Evolutionary conservation across 805 yeast species (phyloP).

Genomic region (Pichia manshurica): DNA sequence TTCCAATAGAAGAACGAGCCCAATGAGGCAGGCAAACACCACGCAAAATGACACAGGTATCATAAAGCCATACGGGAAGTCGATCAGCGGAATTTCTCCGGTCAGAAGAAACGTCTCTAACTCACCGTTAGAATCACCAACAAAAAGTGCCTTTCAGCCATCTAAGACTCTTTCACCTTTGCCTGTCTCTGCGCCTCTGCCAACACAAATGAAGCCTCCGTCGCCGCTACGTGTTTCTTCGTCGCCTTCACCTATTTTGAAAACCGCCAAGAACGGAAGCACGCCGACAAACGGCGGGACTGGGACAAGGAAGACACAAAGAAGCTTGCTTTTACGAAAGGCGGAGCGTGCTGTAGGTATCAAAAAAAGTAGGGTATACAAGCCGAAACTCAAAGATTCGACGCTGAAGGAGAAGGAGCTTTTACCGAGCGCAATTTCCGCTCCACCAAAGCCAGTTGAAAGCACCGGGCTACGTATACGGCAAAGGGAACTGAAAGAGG

Average conservation of each 20-base stretch:
- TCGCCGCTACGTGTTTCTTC: constrained; percentile 3
- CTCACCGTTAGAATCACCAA: neutral
- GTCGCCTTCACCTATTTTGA: neutral
- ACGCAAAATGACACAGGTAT: neutral
- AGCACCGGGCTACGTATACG: neutral
- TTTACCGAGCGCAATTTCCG: neutral
- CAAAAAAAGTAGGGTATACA: constrained; percentile 2
- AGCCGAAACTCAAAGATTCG: neutral
- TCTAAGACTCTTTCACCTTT: neutral
- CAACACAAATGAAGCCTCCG: neutral
- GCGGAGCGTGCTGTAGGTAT: constrained; percentile 19
- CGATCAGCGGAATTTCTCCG: constrained; percentile 14
- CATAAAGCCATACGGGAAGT: constrained; percentile 5
- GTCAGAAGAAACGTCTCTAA: neutral
- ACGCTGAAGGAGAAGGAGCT: neutral
- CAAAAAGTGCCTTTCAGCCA: neutral
- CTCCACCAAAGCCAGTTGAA: neutral
- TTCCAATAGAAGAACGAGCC: neutral
- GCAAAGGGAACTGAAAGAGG: constrained; percentile 13
- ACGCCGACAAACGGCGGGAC: constrained; percentile 9
- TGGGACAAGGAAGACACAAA: constrained; percentile 14
- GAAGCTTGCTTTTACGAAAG: constrained; percentile 20
- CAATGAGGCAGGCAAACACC: neutral
- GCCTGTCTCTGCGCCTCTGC: neutral
- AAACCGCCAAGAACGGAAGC: constrained; percentile 2